These are phyloP conservation scores for Cryoendolithus antarcticus DNA, from an alignment of 2,329 filamentous ascomycete genomes.

Conservation along the genomic window DNA sequence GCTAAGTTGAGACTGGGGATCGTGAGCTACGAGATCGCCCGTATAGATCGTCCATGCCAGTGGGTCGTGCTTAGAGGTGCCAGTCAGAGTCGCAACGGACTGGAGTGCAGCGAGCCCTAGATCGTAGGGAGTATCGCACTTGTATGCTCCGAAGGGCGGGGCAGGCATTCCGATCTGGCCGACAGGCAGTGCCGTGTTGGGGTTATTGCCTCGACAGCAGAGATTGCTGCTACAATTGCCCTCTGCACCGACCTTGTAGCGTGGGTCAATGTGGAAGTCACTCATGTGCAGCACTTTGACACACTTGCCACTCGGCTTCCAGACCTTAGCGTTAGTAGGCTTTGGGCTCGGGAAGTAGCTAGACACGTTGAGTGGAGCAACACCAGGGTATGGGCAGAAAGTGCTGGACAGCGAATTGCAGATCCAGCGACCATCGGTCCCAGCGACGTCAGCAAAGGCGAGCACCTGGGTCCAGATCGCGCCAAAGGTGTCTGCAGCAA, in stretches of 20 bases:
- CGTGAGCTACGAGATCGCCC: constrained; percentile 45
- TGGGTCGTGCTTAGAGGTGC: constrained; percentile 34
- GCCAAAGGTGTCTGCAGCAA: constrained; percentile 38
- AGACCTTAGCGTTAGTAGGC: constrained; percentile 32
- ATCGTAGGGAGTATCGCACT: constrained; percentile 48
- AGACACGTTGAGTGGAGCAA: constrained; percentile 33
- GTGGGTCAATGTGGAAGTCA: constrained; percentile 42
- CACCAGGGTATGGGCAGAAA: constrained; percentile 37
- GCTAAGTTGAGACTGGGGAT: constrained; percentile 39
- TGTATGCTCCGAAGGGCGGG: constrained; percentile 42
- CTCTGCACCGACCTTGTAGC: constrained; percentile 41
- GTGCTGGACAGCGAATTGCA: constrained; percentile 37
- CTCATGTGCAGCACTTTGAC: constrained; percentile 46
- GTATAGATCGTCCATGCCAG: constrained; percentile 46
- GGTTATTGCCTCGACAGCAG: constrained; percentile 38
- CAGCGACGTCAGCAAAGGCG: constrained; percentile 39
- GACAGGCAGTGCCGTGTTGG: constrained; percentile 24
- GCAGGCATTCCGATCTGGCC: constrained; percentile 33
- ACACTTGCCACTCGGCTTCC: constrained; percentile 39
- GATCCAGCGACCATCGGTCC: constrained; percentile 45
- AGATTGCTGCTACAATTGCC: constrained; percentile 40
- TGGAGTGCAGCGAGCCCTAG: constrained; percentile 44
- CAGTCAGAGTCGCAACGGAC: constrained; percentile 44
- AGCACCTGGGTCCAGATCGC: constrained; percentile 47
- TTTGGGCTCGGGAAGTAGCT: constrained; percentile 43